Evolutionary conservation across 2,329 filamentous ascomycete genomes (phyloP).

Genomic region (Eurotiales sp.): DNA sequence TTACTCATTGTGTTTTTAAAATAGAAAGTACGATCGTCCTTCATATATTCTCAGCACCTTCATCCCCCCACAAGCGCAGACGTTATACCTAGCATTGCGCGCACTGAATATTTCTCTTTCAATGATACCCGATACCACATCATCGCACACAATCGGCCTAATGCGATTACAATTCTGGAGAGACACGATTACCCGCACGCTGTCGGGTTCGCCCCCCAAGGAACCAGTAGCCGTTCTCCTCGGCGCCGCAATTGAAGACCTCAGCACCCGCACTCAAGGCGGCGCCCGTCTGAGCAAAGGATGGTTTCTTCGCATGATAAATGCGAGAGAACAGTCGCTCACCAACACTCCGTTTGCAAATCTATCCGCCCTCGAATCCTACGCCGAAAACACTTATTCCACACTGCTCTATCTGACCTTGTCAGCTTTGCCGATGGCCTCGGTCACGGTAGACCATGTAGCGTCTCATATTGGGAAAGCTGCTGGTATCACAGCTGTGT

Average conservation of each 20-base stretch:
- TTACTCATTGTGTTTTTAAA: neutral
- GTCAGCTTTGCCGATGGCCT: constrained; percentile 72
- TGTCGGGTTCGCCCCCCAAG: constrained; percentile 74
- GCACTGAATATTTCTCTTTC: constrained; percentile 92
- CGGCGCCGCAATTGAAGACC: constrained; percentile 63
- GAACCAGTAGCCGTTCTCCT: constrained; percentile 88
- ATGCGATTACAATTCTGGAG: constrained; percentile 96
- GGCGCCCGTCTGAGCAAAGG: constrained; percentile 58
- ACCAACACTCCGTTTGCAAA: constrained; percentile 76
- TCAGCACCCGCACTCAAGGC: constrained; percentile 46
- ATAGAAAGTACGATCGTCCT: constrained; percentile 80
- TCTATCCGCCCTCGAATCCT: constrained; percentile 72
- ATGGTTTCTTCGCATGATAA: constrained; percentile 74
- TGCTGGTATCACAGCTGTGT: constrained; percentile 76
- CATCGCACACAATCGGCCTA: constrained; percentile 77
- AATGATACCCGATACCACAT: constrained; percentile 83
- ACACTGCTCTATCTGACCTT: constrained; percentile 86
- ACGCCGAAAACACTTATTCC: constrained; percentile 92
- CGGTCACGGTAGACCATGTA: constrained; percentile 83
- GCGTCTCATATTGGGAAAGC: constrained; percentile 95
- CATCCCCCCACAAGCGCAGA: constrained; percentile 67
- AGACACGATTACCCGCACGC: constrained; percentile 73
- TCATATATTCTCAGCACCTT: constrained; percentile 84
- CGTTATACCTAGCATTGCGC: constrained; percentile 85
- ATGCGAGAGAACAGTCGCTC: constrained; percentile 75